phyloP scores from a whole-genome alignment of 345 rosid species.

The Citrus reticulata region DNA sequence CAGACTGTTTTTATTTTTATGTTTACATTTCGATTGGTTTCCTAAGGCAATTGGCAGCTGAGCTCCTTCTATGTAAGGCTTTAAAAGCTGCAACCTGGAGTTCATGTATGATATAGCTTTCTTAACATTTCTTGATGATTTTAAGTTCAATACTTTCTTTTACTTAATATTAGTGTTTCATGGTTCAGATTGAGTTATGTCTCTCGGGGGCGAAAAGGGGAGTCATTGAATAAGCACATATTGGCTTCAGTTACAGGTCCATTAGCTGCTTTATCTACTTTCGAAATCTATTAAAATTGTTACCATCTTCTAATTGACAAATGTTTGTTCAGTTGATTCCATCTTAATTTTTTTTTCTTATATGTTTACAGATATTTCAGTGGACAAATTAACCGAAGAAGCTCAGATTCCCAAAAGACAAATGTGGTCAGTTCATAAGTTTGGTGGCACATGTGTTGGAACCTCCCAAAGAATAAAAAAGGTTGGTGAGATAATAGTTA shows the following conservation, averaged over 20 bases:
- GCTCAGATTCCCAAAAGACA: constrained; percentile 59
- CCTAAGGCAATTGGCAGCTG: background rate
- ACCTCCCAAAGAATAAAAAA: constrained; percentile 31
- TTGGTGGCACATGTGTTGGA: constrained; percentile 98
- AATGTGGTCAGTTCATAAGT: constrained; percentile 90
- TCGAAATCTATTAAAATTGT: background rate
- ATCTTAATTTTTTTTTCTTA: background rate
- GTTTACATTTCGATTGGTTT: background rate
- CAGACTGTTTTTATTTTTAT: background rate
- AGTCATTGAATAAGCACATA: constrained; percentile 25
- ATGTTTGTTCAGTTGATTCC: background rate
- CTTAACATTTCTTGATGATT: background rate
- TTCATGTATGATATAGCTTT: background rate
- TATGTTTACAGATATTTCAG: constrained; percentile 46
- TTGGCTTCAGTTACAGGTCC: constrained; percentile 58
- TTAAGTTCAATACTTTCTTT: background rate
- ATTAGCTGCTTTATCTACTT: constrained; percentile 4
- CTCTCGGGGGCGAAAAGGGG: constrained; percentile 31
- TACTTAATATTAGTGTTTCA: background rate
- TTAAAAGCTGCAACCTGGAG: background rate
- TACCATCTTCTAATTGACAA: background rate
- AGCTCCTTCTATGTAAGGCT: background rate
- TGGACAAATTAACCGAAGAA: constrained; percentile 42
- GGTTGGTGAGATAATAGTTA: no score
- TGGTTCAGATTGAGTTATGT: constrained; percentile 30